A percentile compares a stretch with the other conserved stretches of the same genome.
phyloP scores from a whole-genome alignment of 2,329 filamentous ascomycete genomes.

The Aschersonia sp. region DNA sequence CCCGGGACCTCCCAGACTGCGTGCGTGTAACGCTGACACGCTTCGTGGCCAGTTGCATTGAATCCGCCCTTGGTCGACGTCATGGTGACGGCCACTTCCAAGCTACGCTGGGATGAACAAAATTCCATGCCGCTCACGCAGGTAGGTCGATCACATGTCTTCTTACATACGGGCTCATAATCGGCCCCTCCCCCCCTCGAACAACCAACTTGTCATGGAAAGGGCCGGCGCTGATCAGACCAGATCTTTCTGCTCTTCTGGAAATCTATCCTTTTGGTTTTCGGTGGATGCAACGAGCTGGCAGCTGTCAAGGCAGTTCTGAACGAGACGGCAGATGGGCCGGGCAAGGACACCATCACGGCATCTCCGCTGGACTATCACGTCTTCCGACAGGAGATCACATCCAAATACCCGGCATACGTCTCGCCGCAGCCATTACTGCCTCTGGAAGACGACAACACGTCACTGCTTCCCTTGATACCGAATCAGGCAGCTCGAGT shows the following conservation, averaged over 20 bases:
- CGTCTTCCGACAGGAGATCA: conserved; percentile 89
- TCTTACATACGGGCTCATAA: too few relatives aligned
- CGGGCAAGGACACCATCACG: conserved; percentile 67
- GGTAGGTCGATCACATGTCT: too few relatives aligned
- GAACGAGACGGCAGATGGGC: conserved; percentile 42
- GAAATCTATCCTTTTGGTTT: conserved; percentile 79
- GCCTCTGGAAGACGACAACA: conserved; percentile 79
- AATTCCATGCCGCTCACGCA: conserved; percentile 46
- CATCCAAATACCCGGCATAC: conserved; percentile 94
- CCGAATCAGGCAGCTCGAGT: conserved; percentile 56
- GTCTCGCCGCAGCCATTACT: conserved; percentile 74
- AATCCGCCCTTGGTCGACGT: conserved; percentile 57
- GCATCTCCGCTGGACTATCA: conserved; percentile 95
- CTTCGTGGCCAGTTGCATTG: conserved; percentile 31
- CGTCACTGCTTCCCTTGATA: conserved; percentile 75
- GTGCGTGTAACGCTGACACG: too few relatives aligned
- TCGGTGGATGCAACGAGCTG: conserved; percentile 66
- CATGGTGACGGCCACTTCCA: conserved; percentile 54
- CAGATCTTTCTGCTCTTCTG: conserved; percentile 72
- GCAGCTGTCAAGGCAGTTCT: conserved; percentile 60
- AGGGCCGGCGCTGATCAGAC: conserved; percentile 9
- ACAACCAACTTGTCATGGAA: too few relatives aligned
- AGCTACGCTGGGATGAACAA: conserved; percentile 60
- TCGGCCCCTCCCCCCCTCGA: too few relatives aligned
- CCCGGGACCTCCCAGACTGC: too few relatives aligned